Conservation (phyloP, 176 grass and related monocot genomes). For the Aechmea fasciata region DNA sequence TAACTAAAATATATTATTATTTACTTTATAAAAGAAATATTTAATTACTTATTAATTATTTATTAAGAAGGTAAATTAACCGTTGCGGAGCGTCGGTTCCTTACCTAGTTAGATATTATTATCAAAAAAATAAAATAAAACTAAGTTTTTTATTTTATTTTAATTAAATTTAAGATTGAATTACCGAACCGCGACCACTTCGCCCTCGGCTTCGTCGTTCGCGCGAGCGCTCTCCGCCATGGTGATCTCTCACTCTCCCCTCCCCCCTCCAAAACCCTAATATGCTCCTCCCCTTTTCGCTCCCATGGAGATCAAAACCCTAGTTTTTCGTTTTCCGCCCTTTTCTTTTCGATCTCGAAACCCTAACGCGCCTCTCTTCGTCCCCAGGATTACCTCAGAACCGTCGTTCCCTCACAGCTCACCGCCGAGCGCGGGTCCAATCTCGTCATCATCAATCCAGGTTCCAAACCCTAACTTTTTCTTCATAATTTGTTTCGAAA, state of each 20-base stretch:
- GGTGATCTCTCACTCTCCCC: not conserved
- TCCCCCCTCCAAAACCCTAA: not conserved
- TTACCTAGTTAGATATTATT: no score
- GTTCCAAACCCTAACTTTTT: conserved; percentile 28
- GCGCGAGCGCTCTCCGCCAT: not conserved
- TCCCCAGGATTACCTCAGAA: conserved; percentile 74
- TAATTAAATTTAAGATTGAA: no score
- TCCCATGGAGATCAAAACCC: not conserved
- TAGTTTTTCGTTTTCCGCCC: not conserved
- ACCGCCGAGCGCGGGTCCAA: conserved; percentile 79
- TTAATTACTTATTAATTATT: no score
- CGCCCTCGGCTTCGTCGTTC: not conserved
- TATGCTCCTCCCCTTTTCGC: no score
- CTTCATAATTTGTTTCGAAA: not conserved
- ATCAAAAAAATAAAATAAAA: no score
- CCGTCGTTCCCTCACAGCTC: conserved; percentile 84
- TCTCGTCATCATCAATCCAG: conserved; percentile 94
- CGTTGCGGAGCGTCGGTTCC: no score
- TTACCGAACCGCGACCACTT: not conserved
- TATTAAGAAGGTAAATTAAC: no score
- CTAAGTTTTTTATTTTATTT: no score
- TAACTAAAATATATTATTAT: no score
- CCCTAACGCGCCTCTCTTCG: not conserved
- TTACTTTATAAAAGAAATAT: no score
- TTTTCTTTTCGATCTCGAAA: not conserved